These are phyloP conservation scores for Punica granatum DNA, from an alignment of 345 rosid genomes.

Conservation along the genomic window DNA sequence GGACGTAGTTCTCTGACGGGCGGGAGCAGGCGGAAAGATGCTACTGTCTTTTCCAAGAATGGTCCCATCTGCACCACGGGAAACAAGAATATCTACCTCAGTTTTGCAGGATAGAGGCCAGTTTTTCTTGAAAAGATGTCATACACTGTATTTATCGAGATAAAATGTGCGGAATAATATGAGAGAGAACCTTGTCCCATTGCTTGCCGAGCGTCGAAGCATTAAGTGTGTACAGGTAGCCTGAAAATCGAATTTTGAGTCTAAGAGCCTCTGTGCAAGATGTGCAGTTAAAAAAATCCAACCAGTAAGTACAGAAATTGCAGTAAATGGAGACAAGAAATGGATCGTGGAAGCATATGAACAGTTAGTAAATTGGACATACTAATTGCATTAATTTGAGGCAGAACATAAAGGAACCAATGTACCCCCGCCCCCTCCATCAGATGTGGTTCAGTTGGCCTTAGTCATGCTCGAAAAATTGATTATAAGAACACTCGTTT, in stretches of 20 bases:
- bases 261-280: not conserved
- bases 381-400: too few relatives aligned
- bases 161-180: not conserved
- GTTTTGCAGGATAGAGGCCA: not conserved
- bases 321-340: too few relatives aligned
- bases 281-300: not conserved
- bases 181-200: slow-evolving; percentile 60
- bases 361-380: too few relatives aligned
- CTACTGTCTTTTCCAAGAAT: slow-evolving; percentile 51
- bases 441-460: too few relatives aligned
- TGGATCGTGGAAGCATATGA: too few relatives aligned
- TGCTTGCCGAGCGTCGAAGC: slow-evolving; percentile 88
- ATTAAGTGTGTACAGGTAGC: slow-evolving; percentile 71
- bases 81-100: slow-evolving; percentile 8
- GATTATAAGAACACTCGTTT: too few relatives aligned
- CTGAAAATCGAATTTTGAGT: slow-evolving; percentile 29
- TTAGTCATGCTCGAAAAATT: too few relatives aligned
- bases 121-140: not conserved
- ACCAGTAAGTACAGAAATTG: not conserved
- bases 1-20: slow-evolving; percentile 67
- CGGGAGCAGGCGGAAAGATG: slow-evolving; percentile 77
- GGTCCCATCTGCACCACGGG: slow-evolving; percentile 71
- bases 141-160: not conserved
- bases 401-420: too few relatives aligned
- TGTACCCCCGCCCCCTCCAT: too few relatives aligned